Evolutionary conservation across 2,329 filamentous ascomycete genomes (phyloP).

Genomic region (Colletotrichum sp.): DNA sequence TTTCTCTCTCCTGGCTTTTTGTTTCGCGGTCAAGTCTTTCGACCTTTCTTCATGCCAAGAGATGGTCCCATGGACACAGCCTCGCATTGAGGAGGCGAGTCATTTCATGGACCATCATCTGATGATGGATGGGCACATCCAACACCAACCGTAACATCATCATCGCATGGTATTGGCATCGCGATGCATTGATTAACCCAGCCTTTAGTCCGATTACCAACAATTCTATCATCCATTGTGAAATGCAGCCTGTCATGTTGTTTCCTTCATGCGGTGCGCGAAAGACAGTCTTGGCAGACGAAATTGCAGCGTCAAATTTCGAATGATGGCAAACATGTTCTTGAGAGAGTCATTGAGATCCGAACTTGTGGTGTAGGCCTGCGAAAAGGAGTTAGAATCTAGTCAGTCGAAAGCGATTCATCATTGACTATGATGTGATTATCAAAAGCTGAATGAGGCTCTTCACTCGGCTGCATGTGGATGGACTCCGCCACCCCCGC

Average conservation of each 20-base stretch:
- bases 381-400: background rate
- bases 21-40: background rate
- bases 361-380: background rate
- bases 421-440: background rate
- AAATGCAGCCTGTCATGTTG: background rate
- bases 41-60: background rate
- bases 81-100: background rate
- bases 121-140: background rate
- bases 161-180: background rate
- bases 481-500: background rate
- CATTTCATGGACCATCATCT: conserved; percentile 1
- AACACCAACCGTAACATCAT: background rate
- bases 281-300: background rate
- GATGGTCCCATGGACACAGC: background rate
- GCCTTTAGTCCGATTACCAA: background rate
- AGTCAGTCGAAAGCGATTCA: background rate
- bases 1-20: background rate
- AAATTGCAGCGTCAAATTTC: background rate
- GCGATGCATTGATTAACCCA: background rate
- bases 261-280: background rate
- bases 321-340: background rate
- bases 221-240: conserved; percentile 1
- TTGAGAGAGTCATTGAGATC: background rate
- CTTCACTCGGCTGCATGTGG: background rate
- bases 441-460: background rate